Evolutionary conservation across 805 yeast species (phyloP).

Genomic region (Wickerhamiella spandovensis): DNA sequence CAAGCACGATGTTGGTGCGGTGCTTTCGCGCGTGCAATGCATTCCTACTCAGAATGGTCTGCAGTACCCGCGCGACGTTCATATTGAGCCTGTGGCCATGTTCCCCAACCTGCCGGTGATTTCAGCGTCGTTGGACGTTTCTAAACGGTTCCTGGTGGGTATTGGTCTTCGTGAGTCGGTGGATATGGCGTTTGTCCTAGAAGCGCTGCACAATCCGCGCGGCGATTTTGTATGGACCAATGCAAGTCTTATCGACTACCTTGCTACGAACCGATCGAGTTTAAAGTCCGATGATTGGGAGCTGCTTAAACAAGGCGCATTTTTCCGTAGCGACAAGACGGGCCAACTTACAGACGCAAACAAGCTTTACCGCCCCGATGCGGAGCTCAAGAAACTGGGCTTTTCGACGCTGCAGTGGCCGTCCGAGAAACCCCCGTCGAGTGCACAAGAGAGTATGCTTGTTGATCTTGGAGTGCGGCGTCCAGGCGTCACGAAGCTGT

Average conservation of each 20-base stretch:
- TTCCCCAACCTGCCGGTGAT: constrained; percentile 28
- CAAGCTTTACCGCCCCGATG: constrained; percentile 23
- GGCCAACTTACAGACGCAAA: constrained; percentile 2
- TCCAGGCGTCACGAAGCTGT: constrained; percentile 19
- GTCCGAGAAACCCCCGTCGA: constrained; percentile 15
- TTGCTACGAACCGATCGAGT: constrained; percentile 17
- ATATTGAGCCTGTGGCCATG: constrained; percentile 21
- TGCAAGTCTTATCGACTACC: constrained; percentile 25
- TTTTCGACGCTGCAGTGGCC: constrained; percentile 22
- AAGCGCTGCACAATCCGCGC: constrained; percentile 20
- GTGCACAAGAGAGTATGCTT: constrained; percentile 13
- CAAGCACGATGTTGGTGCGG: constrained; percentile 5
- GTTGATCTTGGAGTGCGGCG: constrained; percentile 21
- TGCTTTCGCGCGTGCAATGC: constrained; percentile 16
- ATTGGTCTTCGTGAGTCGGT: constrained; percentile 28
- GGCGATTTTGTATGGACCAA: constrained; percentile 24
- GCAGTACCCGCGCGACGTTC: constrained; percentile 24
- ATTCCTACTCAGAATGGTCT: constrained; percentile 29
- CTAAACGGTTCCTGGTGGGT: constrained; percentile 17
- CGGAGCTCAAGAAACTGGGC: constrained; percentile 17
- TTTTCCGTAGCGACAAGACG: constrained; percentile 18
- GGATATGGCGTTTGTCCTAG: constrained; percentile 26
- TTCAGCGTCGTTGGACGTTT: constrained; percentile 8
- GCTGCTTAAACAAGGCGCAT: constrained; percentile 19
- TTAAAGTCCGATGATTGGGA: constrained; percentile 23